Base-by-base conservation (phyloP, 1,284 basidiomycete genomes). In the Ganoderma lingzhi region DNA sequence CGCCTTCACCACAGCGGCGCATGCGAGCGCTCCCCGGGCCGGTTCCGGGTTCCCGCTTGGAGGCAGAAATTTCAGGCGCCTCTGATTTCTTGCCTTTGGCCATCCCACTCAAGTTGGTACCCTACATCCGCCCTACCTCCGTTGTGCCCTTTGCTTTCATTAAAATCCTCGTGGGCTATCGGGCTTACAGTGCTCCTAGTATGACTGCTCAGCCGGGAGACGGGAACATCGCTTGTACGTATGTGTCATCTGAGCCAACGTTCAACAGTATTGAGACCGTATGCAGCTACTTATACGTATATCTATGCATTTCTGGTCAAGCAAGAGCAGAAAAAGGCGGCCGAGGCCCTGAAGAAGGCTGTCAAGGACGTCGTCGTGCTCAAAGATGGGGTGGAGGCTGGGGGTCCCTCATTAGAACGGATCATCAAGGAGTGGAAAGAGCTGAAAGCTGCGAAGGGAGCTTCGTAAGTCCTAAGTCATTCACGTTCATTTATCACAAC, bases 271-370 rank as follows among this genome's bases (percentile, higher is more conserved):
- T 37, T 63, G 17, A 62, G 28, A 23, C 6, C 35, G 23, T 39
- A 41, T 32, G 1, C 67, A 93, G 93, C 84, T 41, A 91, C 90
- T 14, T 94, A 93, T 83, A 85, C 87, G 73, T 81, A 93, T 67
- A 87, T 94, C 67, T 87, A 93, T 76, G 82, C 87, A n/a, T 95
- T 95, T 80, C 83, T 95, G 48, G 82, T 79, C 67, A 86, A 87
- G 74, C 87, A 85, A 62, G 84, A 85, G 0, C 90, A 94, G 76
- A 76, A 77, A 35, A 93, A 92, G 75, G 90, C 88, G 28, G 90
- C 91, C 17, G 82, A 86, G 64, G 89, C 90, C 0, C 68, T 82
- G 15, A 80, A 77, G 69, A 79, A 90, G 74, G 90, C 91, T 30
- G 90, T 86, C 19, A 88, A 87, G 79, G 82, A 85, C 64, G 77